Evolutionary conservation across 495 filamentous ascomycete species (phyloP).

Genomic region (Staphylotrichum tortipilum): DNA sequence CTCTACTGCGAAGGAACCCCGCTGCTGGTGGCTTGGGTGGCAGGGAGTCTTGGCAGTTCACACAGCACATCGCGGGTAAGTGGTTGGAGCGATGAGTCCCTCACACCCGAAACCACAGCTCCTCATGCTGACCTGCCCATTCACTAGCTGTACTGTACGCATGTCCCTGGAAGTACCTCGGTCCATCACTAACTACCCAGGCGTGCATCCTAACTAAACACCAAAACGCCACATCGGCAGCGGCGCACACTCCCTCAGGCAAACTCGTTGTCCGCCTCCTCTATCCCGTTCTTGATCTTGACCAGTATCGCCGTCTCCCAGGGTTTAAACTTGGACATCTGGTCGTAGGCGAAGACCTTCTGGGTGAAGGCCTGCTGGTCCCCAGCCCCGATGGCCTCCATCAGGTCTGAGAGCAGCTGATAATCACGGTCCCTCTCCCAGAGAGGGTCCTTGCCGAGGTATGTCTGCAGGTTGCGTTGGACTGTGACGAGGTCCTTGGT

Average conservation of each 20-base stretch:
- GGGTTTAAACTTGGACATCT: constrained; percentile 84
- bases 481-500: constrained; percentile 65
- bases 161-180: too few species aligned
- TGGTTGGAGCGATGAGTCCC: too few species aligned
- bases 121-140: too few species aligned
- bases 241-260: constrained; percentile 25
- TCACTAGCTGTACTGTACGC: too few species aligned
- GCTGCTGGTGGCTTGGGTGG: not conserved
- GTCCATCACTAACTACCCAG: too few species aligned
- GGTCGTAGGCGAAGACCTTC: constrained; percentile 78
- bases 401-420: constrained; percentile 66
- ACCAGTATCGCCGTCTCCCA: constrained; percentile 89
- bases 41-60: not conserved
- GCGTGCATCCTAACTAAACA: too few species aligned
- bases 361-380: constrained; percentile 77
- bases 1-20: too few species aligned
- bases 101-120: too few species aligned
- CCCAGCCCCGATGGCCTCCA: constrained; percentile 57
- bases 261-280: constrained; percentile 58
- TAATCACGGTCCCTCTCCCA: constrained; percentile 70
- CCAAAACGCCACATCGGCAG: too few species aligned
- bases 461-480: constrained; percentile 68
- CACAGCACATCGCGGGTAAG: too few species aligned
- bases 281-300: constrained; percentile 72
- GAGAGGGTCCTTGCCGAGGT: constrained; percentile 69